Percentiles rank a stretch among this genome's conserved stretches.
phyloP scores from a whole-genome alignment of 768 basidiomycete genomes.

The Amanita brunnescens region DNA sequence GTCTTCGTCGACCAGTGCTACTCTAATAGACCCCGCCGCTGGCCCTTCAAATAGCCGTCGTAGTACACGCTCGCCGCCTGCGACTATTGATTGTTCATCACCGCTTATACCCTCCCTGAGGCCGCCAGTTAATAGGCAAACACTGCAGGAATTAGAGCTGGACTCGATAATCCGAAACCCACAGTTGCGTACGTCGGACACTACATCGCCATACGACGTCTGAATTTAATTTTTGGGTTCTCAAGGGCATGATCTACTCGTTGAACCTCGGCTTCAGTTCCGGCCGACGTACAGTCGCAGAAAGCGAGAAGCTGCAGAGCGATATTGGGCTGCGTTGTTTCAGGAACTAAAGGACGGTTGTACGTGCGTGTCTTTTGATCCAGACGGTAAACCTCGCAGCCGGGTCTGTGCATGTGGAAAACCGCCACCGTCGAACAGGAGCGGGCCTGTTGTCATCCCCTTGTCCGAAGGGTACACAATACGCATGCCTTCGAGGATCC shows the following conservation, averaged over 20 bases:
- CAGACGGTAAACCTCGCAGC: slow-evolving; percentile 42
- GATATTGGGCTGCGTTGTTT: slow-evolving; percentile 78
- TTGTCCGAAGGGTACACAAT: slow-evolving; percentile 45
- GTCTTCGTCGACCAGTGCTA: slow-evolving; percentile 26
- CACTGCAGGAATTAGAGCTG: slow-evolving; percentile 79
- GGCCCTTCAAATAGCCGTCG: slow-evolving; percentile 36
- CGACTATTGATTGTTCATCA: slow-evolving; percentile 29
- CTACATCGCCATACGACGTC: slow-evolving; percentile 7
- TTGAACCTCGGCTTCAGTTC: slow-evolving; percentile 80
- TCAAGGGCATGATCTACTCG: slow-evolving; percentile 81
- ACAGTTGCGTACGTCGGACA: slow-evolving; percentile 66
- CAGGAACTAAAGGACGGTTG: slow-evolving; percentile 76
- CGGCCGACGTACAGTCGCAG: slow-evolving; percentile 67
- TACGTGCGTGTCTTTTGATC: slow-evolving; percentile 73
- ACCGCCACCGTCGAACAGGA: slow-evolving; percentile 31
- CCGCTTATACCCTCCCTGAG: slow-evolving; percentile 58
- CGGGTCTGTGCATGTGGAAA: slow-evolving; percentile 51
- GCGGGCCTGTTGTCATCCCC: slow-evolving; percentile 34
- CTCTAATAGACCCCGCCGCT: slow-evolving; percentile 33
- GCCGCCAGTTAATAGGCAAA: slow-evolving; percentile 77
- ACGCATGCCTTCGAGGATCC: slow-evolving; percentile 66
- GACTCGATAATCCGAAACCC: slow-evolving; percentile 82
- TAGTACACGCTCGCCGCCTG: slow-evolving; percentile 8
- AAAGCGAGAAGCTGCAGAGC: slow-evolving; percentile 64
- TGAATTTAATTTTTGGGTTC: slow-evolving; percentile 12